Evolutionary conservation across 805 yeast species (phyloP).

Genomic region (Saturnispora mendoncae): DNA sequence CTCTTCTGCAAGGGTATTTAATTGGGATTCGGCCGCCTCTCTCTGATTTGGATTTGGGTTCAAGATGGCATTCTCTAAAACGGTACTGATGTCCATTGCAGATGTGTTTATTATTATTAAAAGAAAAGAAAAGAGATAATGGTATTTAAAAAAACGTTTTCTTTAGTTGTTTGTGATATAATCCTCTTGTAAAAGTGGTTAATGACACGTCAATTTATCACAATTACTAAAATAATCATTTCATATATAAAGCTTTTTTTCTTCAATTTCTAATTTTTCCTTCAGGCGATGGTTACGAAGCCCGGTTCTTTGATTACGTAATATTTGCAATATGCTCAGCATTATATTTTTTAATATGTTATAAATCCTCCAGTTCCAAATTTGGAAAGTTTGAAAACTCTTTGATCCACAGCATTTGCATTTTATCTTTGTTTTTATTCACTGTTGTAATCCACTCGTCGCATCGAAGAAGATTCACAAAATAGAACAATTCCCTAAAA

Average conservation of each 20-base stretch:
- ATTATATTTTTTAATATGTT: not conserved
- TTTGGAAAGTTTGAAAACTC: not conserved
- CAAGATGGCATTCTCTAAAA: constrained; percentile 73
- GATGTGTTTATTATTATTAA: not conserved
- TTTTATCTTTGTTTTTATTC: constrained; percentile 25
- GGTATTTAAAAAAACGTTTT: not conserved
- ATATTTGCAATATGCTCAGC: constrained; percentile 7
- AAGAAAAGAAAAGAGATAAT: not conserved
- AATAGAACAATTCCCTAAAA: constrained; percentile 65
- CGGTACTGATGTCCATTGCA: constrained; percentile 54
- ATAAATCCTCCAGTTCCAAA: constrained; percentile 1
- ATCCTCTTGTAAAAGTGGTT: not conserved
- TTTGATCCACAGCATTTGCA: constrained; percentile 2
- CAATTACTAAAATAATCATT: not conserved
- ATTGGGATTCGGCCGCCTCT: constrained; percentile 69
- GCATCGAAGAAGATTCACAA: constrained; percentile 46
- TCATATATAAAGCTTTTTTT: not conserved
- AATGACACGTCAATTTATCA: constrained; percentile 3
- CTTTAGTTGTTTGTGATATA: not conserved
- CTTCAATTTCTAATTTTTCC: not conserved
- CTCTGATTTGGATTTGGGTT: constrained; percentile 59
- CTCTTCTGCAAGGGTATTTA: constrained; percentile 59
- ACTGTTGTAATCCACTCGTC: constrained; percentile 73
- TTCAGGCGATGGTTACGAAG: constrained; percentile 4
- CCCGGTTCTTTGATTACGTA: constrained; percentile 4